Conservation (phyloP, 2,329 filamentous ascomycete genomes). For the Talaromyces sp. region DNA sequence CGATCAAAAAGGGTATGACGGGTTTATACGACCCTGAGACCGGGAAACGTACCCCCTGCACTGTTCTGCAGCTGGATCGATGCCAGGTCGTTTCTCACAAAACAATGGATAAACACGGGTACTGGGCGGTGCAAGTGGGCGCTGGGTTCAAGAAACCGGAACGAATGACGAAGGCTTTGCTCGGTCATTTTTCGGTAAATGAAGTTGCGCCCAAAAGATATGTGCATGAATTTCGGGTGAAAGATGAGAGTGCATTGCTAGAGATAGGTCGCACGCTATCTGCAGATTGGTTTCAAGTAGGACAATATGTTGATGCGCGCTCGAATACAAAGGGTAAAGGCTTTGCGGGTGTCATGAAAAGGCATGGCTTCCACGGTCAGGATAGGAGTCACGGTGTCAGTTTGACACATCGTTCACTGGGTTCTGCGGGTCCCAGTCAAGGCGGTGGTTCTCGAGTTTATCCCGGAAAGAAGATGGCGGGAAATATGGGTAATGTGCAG, state of each 20-base stretch:
- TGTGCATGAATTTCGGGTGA: conserved; percentile 83
- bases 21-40: conserved; percentile 74
- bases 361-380: conserved; percentile 84
- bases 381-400: conserved; percentile 92
- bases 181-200: conserved; percentile 82
- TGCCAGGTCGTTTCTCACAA: conserved; percentile 87
- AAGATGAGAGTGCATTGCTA: conserved; percentile 64
- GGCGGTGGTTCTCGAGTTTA: conserved; percentile 87
- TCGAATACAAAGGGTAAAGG: conserved; percentile 80
- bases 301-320: conserved; percentile 83
- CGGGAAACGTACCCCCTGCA: conserved; percentile 75
- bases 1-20: conserved; percentile 93
- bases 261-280: conserved; percentile 69
- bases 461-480: conserved; percentile 97
- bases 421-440: conserved; percentile 82
- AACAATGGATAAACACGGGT: conserved; percentile 73
- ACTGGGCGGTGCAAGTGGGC: conserved; percentile 90
- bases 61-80: conserved; percentile 86
- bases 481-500: conserved; percentile 84
- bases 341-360: conserved; percentile 97
- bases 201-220: conserved; percentile 78
- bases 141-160: conserved; percentile 65
- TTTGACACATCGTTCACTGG: conserved; percentile 85
- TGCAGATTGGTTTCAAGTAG: conserved; percentile 86
- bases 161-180: conserved; percentile 74